Percentiles rank a stretch among this genome's conserved stretches.
Conservation (phyloP, 2,329 filamentous ascomycete species). For the Fusarium stilboides region DNA sequence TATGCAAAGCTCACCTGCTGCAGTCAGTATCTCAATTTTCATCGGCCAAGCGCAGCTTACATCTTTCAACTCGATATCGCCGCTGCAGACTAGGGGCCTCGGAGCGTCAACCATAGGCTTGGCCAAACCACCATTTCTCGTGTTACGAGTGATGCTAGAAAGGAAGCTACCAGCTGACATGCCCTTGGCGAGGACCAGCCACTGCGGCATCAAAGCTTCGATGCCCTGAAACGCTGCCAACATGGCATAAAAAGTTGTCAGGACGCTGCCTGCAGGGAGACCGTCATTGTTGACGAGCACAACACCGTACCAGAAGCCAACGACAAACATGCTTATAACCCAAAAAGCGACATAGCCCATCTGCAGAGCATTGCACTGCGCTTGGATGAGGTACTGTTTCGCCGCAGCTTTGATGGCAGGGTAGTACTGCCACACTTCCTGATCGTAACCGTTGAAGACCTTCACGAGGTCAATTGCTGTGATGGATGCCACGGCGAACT, state of each 20-base stretch:
- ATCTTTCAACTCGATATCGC: slow-evolving; percentile 67
- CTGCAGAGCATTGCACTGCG: slow-evolving; percentile 78
- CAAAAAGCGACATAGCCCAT: slow-evolving; percentile 81
- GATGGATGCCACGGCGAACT: slow-evolving; percentile 78
- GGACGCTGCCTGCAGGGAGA: slow-evolving; percentile 74
- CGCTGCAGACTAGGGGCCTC: slow-evolving; percentile 66
- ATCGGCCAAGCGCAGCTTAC: neutral
- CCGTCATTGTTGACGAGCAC: slow-evolving; percentile 74
- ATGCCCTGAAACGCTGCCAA: slow-evolving; percentile 83
- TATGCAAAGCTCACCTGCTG: slow-evolving; percentile 85
- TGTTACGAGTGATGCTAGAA: slow-evolving; percentile 59
- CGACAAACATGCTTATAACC: slow-evolving; percentile 83
- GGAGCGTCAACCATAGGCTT: slow-evolving; percentile 20
- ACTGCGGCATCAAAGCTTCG: slow-evolving; percentile 81
- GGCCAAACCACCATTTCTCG: neutral
- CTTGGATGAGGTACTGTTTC: slow-evolving; percentile 76
- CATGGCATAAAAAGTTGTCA: slow-evolving; percentile 90
- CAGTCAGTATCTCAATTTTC: slow-evolving; percentile 8
- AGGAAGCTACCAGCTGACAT: slow-evolving; percentile 80
- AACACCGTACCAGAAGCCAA: slow-evolving; percentile 91
- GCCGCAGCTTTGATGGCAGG: slow-evolving; percentile 71
- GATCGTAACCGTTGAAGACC: slow-evolving; percentile 81
- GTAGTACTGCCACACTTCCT: slow-evolving; percentile 78
- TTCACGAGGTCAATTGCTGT: slow-evolving; percentile 88
- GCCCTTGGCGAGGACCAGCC: slow-evolving; percentile 84